Conservation (phyloP, 2,329 filamentous ascomycete genomes). For the Penicillium sp. region DNA sequence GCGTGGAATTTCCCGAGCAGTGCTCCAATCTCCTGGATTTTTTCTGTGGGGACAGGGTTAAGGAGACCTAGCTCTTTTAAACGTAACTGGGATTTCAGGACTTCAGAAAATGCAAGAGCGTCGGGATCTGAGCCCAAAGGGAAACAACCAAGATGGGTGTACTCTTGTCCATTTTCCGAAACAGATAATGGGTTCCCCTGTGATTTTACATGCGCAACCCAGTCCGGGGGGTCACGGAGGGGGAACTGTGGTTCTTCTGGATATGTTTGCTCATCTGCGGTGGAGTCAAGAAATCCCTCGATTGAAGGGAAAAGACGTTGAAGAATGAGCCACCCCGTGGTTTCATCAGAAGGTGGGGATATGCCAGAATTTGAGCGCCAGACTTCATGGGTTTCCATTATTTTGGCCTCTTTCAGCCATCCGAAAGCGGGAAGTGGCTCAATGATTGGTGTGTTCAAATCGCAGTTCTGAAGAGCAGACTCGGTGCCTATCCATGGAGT, state of each 20-base stretch:
- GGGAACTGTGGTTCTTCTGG: slow-evolving; percentile 7
- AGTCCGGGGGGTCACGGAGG: slow-evolving; percentile 33
- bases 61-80: slow-evolving; percentile 44
- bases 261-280: slow-evolving; percentile 11
- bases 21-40: slow-evolving; percentile 36
- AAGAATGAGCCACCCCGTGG: slow-evolving; percentile 29
- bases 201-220: slow-evolving; percentile 33
- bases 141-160: slow-evolving; percentile 47
- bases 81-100: slow-evolving; percentile 46
- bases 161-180: slow-evolving; percentile 38
- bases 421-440: slow-evolving; percentile 49
- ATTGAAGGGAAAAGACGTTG: slow-evolving; percentile 27
- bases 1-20: slow-evolving; percentile 34
- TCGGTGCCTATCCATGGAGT: slow-evolving; percentile 46
- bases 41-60: slow-evolving; percentile 35
- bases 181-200: slow-evolving; percentile 39
- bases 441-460: slow-evolving; percentile 28
- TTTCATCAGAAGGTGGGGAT: slow-evolving; percentile 13
- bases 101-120: slow-evolving; percentile 43
- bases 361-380: slow-evolving; percentile 40
- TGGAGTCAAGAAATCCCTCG: slow-evolving; percentile 26
- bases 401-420: slow-evolving; percentile 48
- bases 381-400: slow-evolving; percentile 45
- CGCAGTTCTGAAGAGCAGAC: slow-evolving; percentile 38
- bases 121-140: slow-evolving; percentile 47